Evolutionary conservation across 139 green algal species (phyloP).

Genomic region (Limnomonas spitsbergensis): DNA sequence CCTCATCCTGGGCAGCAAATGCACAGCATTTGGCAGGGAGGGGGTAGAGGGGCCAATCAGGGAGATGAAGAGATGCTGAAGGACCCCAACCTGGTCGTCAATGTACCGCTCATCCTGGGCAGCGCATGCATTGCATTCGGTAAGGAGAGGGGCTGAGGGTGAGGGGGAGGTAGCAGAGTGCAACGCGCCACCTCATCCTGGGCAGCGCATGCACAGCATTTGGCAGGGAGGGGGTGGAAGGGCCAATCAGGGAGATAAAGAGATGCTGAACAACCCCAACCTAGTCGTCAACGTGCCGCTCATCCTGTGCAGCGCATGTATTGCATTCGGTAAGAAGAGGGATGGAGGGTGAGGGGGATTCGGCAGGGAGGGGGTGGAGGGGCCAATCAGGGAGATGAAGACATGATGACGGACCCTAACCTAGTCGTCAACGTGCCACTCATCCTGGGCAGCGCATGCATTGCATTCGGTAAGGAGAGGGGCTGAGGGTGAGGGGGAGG

Average conservation of each 20-base stretch:
- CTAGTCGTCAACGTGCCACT: constrained; percentile 41
- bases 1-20: not conserved
- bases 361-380: too few species aligned
- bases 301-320: constrained; percentile 36
- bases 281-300: constrained; percentile 41
- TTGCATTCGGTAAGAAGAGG: constrained; percentile 50
- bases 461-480: constrained; percentile 50
- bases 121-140: not conserved
- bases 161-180: not conserved
- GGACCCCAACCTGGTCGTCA: too few species aligned
- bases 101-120: not conserved
- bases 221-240: not conserved
- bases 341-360: too few species aligned
- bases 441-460: constrained; percentile 36
- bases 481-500: not conserved
- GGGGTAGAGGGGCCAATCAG: not conserved
- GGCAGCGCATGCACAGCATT: not conserved
- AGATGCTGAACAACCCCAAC: constrained; percentile 55
- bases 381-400: too few species aligned
- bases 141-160: too few species aligned
- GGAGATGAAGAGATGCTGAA: too few species aligned
- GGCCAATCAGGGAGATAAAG: too few species aligned
- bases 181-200: not conserved
- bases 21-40: not conserved
- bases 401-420: constrained; percentile 53